Conservation (phyloP, 2,329 filamentous ascomycete species). For the Tolypocladium sp. region DNA sequence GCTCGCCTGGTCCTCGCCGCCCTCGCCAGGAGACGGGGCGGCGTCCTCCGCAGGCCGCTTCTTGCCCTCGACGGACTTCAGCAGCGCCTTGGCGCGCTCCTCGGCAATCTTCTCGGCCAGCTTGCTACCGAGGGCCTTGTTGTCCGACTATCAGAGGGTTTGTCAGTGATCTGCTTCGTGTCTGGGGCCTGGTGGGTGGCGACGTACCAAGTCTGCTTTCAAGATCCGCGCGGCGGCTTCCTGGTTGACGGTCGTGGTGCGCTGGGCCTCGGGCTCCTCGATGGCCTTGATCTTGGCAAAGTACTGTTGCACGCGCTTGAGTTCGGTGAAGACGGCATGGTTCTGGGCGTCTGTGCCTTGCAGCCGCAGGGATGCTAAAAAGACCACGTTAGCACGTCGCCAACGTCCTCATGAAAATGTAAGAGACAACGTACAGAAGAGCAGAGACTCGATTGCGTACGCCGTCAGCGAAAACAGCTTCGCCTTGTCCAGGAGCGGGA, state of each 20-base stretch:
- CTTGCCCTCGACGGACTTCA: constrained; percentile 36
- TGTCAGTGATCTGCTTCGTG: constrained; percentile 4
- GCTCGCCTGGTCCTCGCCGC: constrained; percentile 12
- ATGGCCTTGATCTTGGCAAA: constrained; percentile 81
- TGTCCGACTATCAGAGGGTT: constrained; percentile 29
- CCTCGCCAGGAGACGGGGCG: constrained; percentile 12
- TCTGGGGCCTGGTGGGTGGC: not conserved
- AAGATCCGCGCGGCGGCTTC: constrained; percentile 74
- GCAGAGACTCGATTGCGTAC: constrained; percentile 81
- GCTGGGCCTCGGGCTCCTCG: constrained; percentile 53
- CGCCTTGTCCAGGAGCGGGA: constrained; percentile 89
- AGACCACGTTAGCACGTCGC: not conserved
- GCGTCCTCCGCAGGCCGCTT: constrained; percentile 30
- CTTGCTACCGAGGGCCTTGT: constrained; percentile 41
- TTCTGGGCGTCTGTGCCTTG: constrained; percentile 73
- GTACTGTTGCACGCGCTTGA: constrained; percentile 81
- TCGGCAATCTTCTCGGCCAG: constrained; percentile 47
- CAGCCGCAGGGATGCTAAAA: constrained; percentile 61
- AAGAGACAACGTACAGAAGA: too few species aligned
- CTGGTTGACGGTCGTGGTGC: constrained; percentile 54
- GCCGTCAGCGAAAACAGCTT: constrained; percentile 84
- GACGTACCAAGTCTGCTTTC: constrained; percentile 63
- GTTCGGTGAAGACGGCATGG: constrained; percentile 77
- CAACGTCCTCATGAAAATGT: not conserved
- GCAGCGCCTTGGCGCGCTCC: constrained; percentile 42